Evolutionary conservation across 495 filamentous ascomycete genomes (phyloP).

Genomic region (Penicillium coprophilum): DNA sequence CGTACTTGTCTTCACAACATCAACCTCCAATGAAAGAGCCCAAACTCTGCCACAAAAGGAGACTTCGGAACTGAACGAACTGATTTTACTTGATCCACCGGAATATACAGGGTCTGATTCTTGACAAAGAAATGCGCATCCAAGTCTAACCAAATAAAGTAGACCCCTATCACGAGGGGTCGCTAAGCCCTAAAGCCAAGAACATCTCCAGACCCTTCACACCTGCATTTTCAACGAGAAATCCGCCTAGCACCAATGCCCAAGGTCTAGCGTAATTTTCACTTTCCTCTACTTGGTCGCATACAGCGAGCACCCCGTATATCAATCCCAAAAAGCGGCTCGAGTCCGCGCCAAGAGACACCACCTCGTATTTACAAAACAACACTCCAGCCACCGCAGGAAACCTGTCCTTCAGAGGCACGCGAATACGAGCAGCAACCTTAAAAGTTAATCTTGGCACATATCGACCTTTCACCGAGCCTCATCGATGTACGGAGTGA

Average conservation of each 20-base stretch:
- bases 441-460: background rate
- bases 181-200: slow-evolving; percentile 3
- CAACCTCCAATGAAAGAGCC: too few species aligned
- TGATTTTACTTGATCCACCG: too few species aligned
- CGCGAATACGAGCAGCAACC: slow-evolving; percentile 12
- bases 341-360: slow-evolving; percentile 19
- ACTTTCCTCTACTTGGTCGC: background rate
- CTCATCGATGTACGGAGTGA: background rate
- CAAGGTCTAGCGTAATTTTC: background rate
- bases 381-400: slow-evolving; percentile 3
- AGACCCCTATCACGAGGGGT: background rate
- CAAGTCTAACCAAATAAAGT: background rate
- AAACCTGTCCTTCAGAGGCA: background rate
- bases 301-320: background rate
- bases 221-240: background rate
- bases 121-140: too few species aligned
- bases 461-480: background rate
- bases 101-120: too few species aligned
- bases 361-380: slow-evolving; percentile 23
- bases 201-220: background rate
- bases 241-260: background rate
- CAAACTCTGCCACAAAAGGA: too few species aligned
- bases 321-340: slow-evolving; percentile 10
- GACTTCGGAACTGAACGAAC: too few species aligned
- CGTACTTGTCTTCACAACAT: too few species aligned